Evolutionary conservation across 1,284 basidiomycete genomes (phyloP).

Genomic region (Ustilago shanxiensis): DNA sequence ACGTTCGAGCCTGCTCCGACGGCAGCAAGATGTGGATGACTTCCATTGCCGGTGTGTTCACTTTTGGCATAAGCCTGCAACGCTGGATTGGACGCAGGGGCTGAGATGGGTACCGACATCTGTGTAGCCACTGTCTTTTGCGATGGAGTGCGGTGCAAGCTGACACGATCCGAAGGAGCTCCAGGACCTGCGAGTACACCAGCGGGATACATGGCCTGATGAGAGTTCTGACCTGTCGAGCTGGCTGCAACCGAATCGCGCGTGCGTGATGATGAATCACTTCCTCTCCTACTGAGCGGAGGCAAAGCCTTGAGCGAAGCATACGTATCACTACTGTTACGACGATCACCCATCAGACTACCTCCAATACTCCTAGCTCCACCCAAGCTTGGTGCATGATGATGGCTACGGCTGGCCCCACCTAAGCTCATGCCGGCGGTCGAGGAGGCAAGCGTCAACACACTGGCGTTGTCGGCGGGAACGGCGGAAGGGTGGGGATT

Average conservation of each 20-base stretch:
- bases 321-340: slow-evolving; percentile 62
- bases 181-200: slow-evolving; percentile 24
- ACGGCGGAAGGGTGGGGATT: slow-evolving; percentile 91
- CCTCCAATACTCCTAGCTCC: slow-evolving; percentile 61
- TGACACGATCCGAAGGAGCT: slow-evolving; percentile 38
- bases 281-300: slow-evolving; percentile 65
- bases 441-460: slow-evolving; percentile 91
- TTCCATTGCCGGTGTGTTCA: slow-evolving; percentile 33
- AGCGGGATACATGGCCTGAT: slow-evolving; percentile 52
- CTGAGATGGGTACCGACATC: slow-evolving; percentile 58
- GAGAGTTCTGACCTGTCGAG: slow-evolving; percentile 56
- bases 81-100: slow-evolving; percentile 43
- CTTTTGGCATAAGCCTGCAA: slow-evolving; percentile 36
- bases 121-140: slow-evolving; percentile 64
- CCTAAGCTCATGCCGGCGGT: slow-evolving; percentile 72
- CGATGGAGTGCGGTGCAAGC: slow-evolving; percentile 62
- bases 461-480: slow-evolving; percentile 89
- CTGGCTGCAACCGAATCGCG: slow-evolving; percentile 52
- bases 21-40: slow-evolving; percentile 27
- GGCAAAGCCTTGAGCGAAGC: slow-evolving; percentile 64
- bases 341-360: slow-evolving; percentile 60
- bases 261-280: slow-evolving; percentile 58
- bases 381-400: slow-evolving; percentile 53
- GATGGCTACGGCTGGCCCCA: slow-evolving; percentile 50
- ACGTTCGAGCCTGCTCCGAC: slow-evolving; percentile 7